phyloP scores from a whole-genome alignment of 352 stramenopile species.

The Stramenopiles sp. region DNA sequence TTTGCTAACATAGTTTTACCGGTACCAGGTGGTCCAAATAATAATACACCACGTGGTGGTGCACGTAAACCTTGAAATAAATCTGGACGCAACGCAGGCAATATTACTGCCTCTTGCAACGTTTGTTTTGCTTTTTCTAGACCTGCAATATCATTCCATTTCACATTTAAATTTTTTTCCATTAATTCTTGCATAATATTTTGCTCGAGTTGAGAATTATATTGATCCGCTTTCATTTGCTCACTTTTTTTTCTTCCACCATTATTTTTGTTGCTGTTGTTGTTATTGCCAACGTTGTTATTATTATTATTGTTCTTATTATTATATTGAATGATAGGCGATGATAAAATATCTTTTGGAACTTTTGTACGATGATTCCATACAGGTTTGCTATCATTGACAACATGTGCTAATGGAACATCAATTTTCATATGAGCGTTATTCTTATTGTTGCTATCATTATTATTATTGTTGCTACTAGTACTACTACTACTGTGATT shows the following conservation, averaged over 20 bases:
- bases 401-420: background rate
- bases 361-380: background rate
- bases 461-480: background rate
- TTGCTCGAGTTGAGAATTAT: background rate
- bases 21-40: constrained; percentile 4
- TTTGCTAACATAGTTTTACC: constrained; percentile 7
- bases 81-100: constrained; percentile 49
- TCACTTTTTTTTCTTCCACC: no score
- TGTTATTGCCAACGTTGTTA: background rate
- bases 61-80: constrained; percentile 33
- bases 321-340: background rate
- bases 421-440: background rate
- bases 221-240: background rate
- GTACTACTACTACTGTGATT: no score
- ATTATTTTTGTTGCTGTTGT: background rate
- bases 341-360: background rate
- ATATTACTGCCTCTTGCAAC: constrained; percentile 50
- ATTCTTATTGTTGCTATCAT: background rate
- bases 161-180: constrained; percentile 43
- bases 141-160: constrained; percentile 53
- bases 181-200: constrained; percentile 50
- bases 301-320: background rate
- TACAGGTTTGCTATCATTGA: background rate
- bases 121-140: constrained; percentile 43
- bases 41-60: background rate